phyloP scores from a whole-genome alignment of 768 basidiomycete species.

The Chiua virens region DNA sequence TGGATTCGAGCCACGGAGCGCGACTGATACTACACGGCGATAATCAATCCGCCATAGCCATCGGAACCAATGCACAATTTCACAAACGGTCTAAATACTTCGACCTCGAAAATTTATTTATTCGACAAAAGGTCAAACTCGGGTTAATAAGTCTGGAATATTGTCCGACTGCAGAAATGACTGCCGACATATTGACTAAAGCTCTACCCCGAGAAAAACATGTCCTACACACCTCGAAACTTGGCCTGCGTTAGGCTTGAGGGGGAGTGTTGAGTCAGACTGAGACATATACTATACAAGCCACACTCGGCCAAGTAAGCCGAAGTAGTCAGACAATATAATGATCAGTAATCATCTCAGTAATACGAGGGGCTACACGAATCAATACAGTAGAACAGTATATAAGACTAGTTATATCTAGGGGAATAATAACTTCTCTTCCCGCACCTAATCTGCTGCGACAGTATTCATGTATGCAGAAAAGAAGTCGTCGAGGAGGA shows the following conservation, averaged over 20 bases:
- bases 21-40: constrained; percentile 16
- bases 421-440: too few relatives aligned
- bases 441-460: too few relatives aligned
- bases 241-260: constrained; percentile 9
- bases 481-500: too few relatives aligned
- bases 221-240: constrained; percentile 4
- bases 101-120: constrained; percentile 25
- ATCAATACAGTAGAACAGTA: too few relatives aligned
- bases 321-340: too few relatives aligned
- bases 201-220: constrained; percentile 1
- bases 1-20: constrained; percentile 18
- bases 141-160: not conserved
- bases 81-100: constrained; percentile 26
- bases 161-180: constrained; percentile 21
- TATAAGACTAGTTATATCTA: too few relatives aligned
- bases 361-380: too few relatives aligned
- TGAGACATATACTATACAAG: too few relatives aligned
- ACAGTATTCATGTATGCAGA: too few relatives aligned
- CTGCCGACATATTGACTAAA: constrained; percentile 20
- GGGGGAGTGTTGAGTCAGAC: constrained; percentile 28
- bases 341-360: too few relatives aligned
- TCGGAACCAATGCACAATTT: constrained; percentile 10
- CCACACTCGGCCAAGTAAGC: too few relatives aligned
- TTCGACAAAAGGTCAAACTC: not conserved
- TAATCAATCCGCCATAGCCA: constrained; percentile 29